Evolutionary conservation across 1,284 basidiomycete species (phyloP).

Genomic region (Pholiota adiposa): DNA sequence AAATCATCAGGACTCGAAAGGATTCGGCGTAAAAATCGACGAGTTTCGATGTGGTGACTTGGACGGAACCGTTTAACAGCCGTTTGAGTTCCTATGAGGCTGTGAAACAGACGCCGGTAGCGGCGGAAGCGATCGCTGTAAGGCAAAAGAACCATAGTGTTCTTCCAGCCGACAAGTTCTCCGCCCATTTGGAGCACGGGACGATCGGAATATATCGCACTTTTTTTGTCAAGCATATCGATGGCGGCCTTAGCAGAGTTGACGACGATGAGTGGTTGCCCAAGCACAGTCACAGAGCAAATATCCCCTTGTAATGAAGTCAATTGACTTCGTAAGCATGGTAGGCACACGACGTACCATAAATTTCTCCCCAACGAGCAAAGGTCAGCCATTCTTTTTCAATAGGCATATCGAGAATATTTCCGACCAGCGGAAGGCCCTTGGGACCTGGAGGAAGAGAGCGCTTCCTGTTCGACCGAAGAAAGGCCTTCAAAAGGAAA

Average conservation of each 20-base stretch:
- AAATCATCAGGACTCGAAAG: conserved; percentile 58
- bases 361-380: conserved; percentile 54
- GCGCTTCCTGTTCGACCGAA: conserved; percentile 25
- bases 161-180: conserved; percentile 71
- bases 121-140: conserved; percentile 68
- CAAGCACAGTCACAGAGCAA: conserved; percentile 59
- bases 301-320: conserved; percentile 53
- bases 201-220: conserved; percentile 72
- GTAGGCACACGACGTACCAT: conserved; percentile 37
- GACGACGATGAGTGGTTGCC: conserved; percentile 63
- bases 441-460: conserved; percentile 55
- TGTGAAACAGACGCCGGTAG: conserved; percentile 62
- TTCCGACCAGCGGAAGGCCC: conserved; percentile 54
- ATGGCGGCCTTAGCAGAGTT: conserved; percentile 56
- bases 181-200: conserved; percentile 62
- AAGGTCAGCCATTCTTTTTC: conserved; percentile 59
- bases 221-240: conserved; percentile 71
- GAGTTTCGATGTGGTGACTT: conserved; percentile 57
- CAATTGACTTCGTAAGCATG: conserved; percentile 3
- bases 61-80: conserved; percentile 53
- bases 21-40: conserved; percentile 57
- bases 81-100: conserved; percentile 56
- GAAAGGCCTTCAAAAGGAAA: conserved; percentile 35
- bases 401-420: conserved; percentile 56
- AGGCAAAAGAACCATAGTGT: conserved; percentile 60